A percentile compares a stretch with the other conserved stretches of the same genome.
Conservation (phyloP, 129 eudicot genomes). For the Sambucus nigra region DNA sequence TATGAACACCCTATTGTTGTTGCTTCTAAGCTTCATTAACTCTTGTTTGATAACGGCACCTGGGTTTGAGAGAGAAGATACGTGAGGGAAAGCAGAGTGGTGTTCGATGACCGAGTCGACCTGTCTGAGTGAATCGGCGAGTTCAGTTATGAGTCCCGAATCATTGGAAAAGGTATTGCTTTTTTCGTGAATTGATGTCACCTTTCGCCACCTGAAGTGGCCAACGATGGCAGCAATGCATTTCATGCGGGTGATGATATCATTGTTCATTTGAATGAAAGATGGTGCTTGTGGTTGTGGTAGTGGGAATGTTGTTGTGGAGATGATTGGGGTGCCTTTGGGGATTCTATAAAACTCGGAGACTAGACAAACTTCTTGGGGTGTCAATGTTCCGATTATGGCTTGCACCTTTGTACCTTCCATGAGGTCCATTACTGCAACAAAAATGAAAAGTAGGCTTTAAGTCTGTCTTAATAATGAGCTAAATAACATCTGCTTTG, state of each 20-base stretch:
- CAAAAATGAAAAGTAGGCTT: too few species aligned
- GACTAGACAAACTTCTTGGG: slow-evolving; percentile 40
- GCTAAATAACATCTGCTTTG: slow-evolving; percentile 19
- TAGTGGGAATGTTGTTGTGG: slow-evolving; percentile 44
- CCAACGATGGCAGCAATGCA: too few species aligned
- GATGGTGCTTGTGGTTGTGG: slow-evolving; percentile 12
- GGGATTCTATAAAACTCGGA: slow-evolving; percentile 16
- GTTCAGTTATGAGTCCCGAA: too few species aligned
- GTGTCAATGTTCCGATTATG: too few species aligned
- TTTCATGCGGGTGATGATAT: slow-evolving; percentile 24
- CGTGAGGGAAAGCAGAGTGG: too few species aligned
- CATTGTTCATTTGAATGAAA: slow-evolving; percentile 31
- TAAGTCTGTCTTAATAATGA: slow-evolving; percentile 39
- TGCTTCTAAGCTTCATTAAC: slow-evolving; percentile 25
- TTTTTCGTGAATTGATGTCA: slow-evolving; percentile 39
- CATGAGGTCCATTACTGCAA: too few species aligned
- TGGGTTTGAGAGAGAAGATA: slow-evolving; percentile 23
- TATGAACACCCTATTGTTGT: slow-evolving; percentile 30
- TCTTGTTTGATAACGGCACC: slow-evolving; percentile 19
- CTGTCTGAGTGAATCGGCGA: too few species aligned
- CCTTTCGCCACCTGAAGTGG: too few species aligned
- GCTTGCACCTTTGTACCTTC: too few species aligned
- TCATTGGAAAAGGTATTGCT: slow-evolving; percentile 22
- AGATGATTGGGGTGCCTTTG: slow-evolving; percentile 22
- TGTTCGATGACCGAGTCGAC: slow-evolving; percentile 32